Conservation (phyloP, 2,329 filamentous ascomycete species). For the Ophiocordyceps robertsii region DNA sequence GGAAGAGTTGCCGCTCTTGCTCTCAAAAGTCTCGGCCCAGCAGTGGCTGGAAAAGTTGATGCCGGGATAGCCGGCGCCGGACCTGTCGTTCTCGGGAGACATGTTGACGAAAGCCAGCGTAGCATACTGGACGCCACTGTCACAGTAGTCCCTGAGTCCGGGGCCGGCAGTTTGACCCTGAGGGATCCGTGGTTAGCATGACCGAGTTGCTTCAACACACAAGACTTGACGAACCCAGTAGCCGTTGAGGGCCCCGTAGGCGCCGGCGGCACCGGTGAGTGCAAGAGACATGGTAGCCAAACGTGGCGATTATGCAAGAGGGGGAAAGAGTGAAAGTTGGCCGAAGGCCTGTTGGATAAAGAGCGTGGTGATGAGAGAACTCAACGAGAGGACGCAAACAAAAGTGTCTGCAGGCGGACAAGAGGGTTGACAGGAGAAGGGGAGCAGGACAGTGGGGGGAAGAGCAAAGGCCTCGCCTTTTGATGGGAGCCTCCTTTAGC, state of each 20-base stretch:
- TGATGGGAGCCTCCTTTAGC: no score
- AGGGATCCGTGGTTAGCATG: not conserved
- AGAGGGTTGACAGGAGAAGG: not conserved
- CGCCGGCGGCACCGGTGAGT: slow-evolving; percentile 6
- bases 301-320: no score
- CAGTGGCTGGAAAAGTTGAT: slow-evolving; percentile 27
- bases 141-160: slow-evolving; percentile 20
- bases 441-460: no score
- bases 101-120: slow-evolving; percentile 24
- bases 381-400: not conserved
- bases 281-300: slow-evolving; percentile 11
- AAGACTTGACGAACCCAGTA: slow-evolving; percentile 22
- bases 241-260: slow-evolving; percentile 21
- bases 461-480: no score
- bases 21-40: slow-evolving; percentile 12
- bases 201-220: not conserved
- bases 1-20: slow-evolving; percentile 10
- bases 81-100: slow-evolving; percentile 20
- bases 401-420: not conserved
- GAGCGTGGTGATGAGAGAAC: not conserved
- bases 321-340: not conserved
- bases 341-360: not conserved
- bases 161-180: slow-evolving; percentile 23
- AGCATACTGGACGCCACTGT: slow-evolving; percentile 21
- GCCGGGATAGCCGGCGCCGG: slow-evolving; percentile 17